Conservation (phyloP, 805 yeast genomes). For the Candida odintsovae region DNA sequence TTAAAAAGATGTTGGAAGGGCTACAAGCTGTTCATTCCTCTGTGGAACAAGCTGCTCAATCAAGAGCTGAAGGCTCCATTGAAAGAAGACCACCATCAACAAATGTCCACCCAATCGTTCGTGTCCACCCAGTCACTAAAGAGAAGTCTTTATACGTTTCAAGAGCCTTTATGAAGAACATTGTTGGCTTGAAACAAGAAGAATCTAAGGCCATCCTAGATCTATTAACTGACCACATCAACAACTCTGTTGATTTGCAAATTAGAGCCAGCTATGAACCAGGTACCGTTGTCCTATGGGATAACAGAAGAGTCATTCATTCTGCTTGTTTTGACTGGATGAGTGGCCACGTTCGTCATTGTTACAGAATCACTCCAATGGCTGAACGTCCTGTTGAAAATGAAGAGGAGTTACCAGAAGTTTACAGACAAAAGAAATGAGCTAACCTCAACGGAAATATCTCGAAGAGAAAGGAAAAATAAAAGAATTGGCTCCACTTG, state of each 20-base stretch:
- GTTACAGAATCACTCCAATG: constrained; percentile 65
- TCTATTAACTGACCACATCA: constrained; percentile 49
- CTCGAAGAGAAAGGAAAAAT: too few relatives aligned
- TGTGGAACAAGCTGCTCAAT: constrained; percentile 58
- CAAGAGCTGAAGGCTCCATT: constrained; percentile 51
- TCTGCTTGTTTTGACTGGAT: constrained; percentile 71
- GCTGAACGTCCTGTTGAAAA: constrained; percentile 64
- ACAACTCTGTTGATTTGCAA: constrained; percentile 54
- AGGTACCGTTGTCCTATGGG: constrained; percentile 71
- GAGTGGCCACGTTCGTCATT: constrained; percentile 61
- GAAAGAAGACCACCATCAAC: constrained; percentile 61
- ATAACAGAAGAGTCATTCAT: constrained; percentile 66
- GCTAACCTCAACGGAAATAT: too few relatives aligned
- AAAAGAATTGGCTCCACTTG: background rate
- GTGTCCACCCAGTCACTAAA: constrained; percentile 68
- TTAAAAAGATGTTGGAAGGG: constrained; percentile 52
- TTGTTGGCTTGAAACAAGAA: constrained; percentile 66
- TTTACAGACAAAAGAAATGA: constrained; percentile 10
- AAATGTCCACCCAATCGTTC: constrained; percentile 57
- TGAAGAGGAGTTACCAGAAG: constrained; percentile 32
- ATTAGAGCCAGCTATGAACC: constrained; percentile 69
- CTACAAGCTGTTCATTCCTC: constrained; percentile 68
- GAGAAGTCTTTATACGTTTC: constrained; percentile 54
- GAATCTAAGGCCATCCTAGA: constrained; percentile 59
- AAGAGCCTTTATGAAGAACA: constrained; percentile 56